These are phyloP conservation scores for Mrakia frigida DNA, from an alignment of 768 basidiomycete genomes.

Conservation along the genomic window DNA sequence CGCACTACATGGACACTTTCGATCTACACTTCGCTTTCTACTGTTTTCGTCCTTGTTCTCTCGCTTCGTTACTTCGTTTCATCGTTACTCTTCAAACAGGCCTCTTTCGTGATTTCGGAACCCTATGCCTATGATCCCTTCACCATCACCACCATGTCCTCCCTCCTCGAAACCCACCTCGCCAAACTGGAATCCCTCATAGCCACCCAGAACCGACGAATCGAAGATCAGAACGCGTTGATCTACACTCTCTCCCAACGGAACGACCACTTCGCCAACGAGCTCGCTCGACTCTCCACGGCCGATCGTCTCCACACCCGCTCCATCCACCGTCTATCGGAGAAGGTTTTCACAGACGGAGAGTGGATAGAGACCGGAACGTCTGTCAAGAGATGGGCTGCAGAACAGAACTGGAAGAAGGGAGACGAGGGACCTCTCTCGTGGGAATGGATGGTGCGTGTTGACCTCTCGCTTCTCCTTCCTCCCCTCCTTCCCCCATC, in stretches of 20 bases:
- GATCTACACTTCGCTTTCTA: too few relatives aligned
- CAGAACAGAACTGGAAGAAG: constrained; percentile 1
- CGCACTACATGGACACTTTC: too few relatives aligned
- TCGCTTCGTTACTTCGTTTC: too few relatives aligned
- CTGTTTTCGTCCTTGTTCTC: too few relatives aligned
- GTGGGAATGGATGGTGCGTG: constrained; percentile 5
- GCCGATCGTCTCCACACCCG: neutral
- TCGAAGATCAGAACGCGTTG: neutral
- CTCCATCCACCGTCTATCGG: neutral
- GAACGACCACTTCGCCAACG: neutral
- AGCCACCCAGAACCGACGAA: neutral
- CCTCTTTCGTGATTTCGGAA: too few relatives aligned
- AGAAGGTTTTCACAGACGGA: neutral
- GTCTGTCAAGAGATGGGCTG: neutral
- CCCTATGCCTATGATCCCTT: too few relatives aligned
- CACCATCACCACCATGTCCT: neutral
- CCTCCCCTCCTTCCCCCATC: too few relatives aligned
- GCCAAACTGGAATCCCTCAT: neutral
- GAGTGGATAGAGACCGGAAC: constrained; percentile 6
- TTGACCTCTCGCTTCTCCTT: neutral
- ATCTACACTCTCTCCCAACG: neutral
- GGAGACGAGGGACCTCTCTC: neutral
- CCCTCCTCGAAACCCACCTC: neutral
- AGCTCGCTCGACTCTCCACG: neutral
- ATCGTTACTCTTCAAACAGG: too few relatives aligned